phyloP scores from a whole-genome alignment of 2,329 filamentous ascomycete species.

The Epicoccum sorghinum region DNA sequence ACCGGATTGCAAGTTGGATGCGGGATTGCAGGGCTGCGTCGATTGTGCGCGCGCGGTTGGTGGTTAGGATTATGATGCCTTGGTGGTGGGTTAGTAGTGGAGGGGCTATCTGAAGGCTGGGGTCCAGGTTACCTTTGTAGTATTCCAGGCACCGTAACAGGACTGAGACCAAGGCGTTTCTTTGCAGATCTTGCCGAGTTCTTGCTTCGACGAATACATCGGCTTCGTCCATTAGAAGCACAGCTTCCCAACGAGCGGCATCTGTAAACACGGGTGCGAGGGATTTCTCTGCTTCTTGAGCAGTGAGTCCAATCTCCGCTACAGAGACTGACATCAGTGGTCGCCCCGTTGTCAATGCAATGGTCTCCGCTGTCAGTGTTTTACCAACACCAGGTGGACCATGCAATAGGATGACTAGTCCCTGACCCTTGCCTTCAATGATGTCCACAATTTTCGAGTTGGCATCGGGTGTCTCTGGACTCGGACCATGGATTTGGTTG shows the following conservation, averaged over 20 bases:
- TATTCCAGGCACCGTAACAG: conserved; percentile 50
- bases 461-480: background rate
- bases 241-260: conserved; percentile 52
- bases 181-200: conserved; percentile 15
- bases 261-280: conserved; percentile 17
- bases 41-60: conserved; percentile 48
- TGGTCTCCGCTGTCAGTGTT: conserved; percentile 30
- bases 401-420: conserved; percentile 36
- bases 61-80: conserved; percentile 51
- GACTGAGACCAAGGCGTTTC: conserved; percentile 30
- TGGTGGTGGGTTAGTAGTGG: background rate
- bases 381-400: conserved; percentile 38
- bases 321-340: conserved; percentile 20
- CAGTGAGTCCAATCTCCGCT: conserved; percentile 11
- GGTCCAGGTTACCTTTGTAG: conserved; percentile 40
- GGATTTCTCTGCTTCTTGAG: conserved; percentile 21
- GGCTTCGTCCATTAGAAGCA: conserved; percentile 50
- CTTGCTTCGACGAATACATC: conserved; percentile 63
- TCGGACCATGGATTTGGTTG: background rate
- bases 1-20: conserved; percentile 54
- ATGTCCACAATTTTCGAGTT: background rate
- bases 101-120: too few species aligned
- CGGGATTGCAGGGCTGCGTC: conserved; percentile 48
- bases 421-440: conserved; percentile 51
- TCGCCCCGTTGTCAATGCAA: conserved; percentile 29